Evolutionary conservation across 192 early-diverging fungal genomes (phyloP).

Genomic region (Podila epicladia): DNA sequence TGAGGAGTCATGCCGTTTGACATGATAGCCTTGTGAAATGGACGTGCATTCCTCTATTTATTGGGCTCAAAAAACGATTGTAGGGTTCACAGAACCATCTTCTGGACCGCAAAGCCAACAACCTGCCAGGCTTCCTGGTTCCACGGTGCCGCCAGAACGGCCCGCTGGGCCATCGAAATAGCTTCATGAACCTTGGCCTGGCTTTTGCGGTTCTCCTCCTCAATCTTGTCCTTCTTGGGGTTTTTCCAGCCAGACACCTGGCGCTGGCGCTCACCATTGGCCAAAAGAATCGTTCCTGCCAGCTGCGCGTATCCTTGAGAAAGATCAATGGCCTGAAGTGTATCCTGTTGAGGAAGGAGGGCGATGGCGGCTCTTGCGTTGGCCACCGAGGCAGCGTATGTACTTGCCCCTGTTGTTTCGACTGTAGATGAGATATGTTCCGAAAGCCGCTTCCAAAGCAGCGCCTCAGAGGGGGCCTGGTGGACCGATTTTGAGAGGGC

Average conservation of each 20-base stretch:
- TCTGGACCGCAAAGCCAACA: slow-evolving; percentile 32
- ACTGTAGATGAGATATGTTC: slow-evolving; percentile 42
- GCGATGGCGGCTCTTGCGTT: slow-evolving; percentile 35
- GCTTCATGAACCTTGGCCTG: slow-evolving; percentile 14
- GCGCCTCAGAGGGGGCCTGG: slow-evolving; percentile 49
- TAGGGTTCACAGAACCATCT: neutral
- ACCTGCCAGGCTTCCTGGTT: slow-evolving; percentile 51
- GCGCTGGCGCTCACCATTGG: slow-evolving; percentile 25
- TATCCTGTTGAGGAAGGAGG: slow-evolving; percentile 30
- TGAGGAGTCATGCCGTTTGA: too few relatives aligned
- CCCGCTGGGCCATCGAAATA: slow-evolving; percentile 42
- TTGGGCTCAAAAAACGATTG: neutral
- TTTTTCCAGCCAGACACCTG: slow-evolving; percentile 38
- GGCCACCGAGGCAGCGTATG: slow-evolving; percentile 41
- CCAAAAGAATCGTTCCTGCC: slow-evolving; percentile 43
- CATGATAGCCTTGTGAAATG: too few relatives aligned
- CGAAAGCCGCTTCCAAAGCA: slow-evolving; percentile 51
- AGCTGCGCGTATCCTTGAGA: slow-evolving; percentile 50
- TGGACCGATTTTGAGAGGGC: slow-evolving; percentile 55
- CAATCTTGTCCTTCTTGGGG: slow-evolving; percentile 41
- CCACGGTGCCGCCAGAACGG: slow-evolving; percentile 61
- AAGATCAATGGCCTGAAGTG: slow-evolving; percentile 36
- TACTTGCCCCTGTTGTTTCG: slow-evolving; percentile 9
- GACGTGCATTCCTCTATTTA: too few relatives aligned
- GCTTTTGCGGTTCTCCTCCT: slow-evolving; percentile 36